These are phyloP conservation scores for Stagonosporopsis rhizophila DNA, from an alignment of 2,329 filamentous ascomycete genomes.

Conservation along the genomic window DNA sequence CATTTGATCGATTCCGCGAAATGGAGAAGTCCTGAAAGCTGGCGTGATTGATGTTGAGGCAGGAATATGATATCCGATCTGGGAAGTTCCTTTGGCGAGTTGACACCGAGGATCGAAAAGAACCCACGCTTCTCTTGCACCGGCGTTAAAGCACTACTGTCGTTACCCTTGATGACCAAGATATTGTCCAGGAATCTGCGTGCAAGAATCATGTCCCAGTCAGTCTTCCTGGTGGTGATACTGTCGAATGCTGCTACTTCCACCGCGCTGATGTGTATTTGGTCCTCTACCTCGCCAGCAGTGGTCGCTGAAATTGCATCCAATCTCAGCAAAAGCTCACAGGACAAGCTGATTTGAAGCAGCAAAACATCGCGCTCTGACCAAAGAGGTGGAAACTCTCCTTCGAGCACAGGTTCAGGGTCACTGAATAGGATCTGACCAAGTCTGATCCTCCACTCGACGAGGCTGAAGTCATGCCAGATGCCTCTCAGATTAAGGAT, in stretches of 20 bases:
- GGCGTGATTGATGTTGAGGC: slow-evolving; percentile 47
- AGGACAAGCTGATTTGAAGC: slow-evolving; percentile 62
- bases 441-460: slow-evolving; percentile 76
- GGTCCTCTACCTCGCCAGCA: slow-evolving; percentile 44
- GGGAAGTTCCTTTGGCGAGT: slow-evolving; percentile 26
- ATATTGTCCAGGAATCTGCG: slow-evolving; percentile 62
- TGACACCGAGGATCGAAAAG: slow-evolving; percentile 36
- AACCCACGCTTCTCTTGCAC: slow-evolving; percentile 37
- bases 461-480: slow-evolving; percentile 76
- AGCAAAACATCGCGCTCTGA: slow-evolving; percentile 61
- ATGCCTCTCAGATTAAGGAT: slow-evolving; percentile 70
- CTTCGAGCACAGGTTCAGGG: slow-evolving; percentile 28
- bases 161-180: slow-evolving; percentile 45
- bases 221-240: slow-evolving; percentile 59
- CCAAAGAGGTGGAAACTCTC: slow-evolving; percentile 35
- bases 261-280: slow-evolving; percentile 51
- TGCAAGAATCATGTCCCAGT: slow-evolving; percentile 64
- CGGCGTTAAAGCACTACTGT: slow-evolving; percentile 21
- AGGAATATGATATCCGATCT: slow-evolving; percentile 41
- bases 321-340: slow-evolving; percentile 62
- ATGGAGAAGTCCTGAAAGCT: slow-evolving; percentile 58
- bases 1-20: slow-evolving; percentile 61
- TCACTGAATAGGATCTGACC: slow-evolving; percentile 74
- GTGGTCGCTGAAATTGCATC: slow-evolving; percentile 54
- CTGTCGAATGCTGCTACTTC: slow-evolving; percentile 57